Evolutionary conservation across 2,329 filamentous ascomycete species (phyloP).

Genomic region (Lachnellula hyalina): DNA sequence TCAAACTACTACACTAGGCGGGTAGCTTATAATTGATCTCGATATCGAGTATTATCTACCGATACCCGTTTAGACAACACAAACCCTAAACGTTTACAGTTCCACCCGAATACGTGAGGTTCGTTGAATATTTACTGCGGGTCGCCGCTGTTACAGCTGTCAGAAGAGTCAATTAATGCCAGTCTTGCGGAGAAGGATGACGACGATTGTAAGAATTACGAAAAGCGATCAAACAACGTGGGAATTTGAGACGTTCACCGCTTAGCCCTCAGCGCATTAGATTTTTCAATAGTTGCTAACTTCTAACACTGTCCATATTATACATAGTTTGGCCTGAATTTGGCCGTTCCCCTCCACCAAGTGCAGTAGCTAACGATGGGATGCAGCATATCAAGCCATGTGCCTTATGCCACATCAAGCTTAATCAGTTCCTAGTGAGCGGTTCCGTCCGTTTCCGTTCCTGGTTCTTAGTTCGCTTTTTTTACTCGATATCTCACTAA

Average conservation of each 20-base stretch:
- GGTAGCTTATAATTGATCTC: too few relatives aligned
- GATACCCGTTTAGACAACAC: conserved; percentile 5
- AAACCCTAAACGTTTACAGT: conserved; percentile 15
- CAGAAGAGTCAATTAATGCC: background rate
- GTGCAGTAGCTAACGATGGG: too few relatives aligned
- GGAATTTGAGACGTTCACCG: too few relatives aligned
- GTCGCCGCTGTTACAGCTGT: background rate
- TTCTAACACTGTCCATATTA: too few relatives aligned
- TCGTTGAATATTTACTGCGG: background rate
- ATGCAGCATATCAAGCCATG: too few relatives aligned
- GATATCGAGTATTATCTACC: conserved; percentile 5
- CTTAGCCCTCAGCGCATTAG: too few relatives aligned
- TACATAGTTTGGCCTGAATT: too few relatives aligned
- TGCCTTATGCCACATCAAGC: too few relatives aligned
- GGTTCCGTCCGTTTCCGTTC: background rate
- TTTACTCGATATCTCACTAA: background rate
- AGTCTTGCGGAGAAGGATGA: background rate
- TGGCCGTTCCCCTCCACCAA: too few relatives aligned
- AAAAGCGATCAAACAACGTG: background rate
- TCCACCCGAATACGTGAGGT: background rate
- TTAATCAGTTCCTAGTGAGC: background rate
- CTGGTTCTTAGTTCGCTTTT: background rate
- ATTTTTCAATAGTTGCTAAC: too few relatives aligned
- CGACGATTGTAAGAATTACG: background rate
- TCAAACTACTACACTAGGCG: background rate